A percentile compares a stretch with the other conserved stretches of the same genome.
These are phyloP conservation scores for Leishmania aethiopica DNA, from an alignment of 208 protist genomes.

Conservation along the genomic window DNA sequence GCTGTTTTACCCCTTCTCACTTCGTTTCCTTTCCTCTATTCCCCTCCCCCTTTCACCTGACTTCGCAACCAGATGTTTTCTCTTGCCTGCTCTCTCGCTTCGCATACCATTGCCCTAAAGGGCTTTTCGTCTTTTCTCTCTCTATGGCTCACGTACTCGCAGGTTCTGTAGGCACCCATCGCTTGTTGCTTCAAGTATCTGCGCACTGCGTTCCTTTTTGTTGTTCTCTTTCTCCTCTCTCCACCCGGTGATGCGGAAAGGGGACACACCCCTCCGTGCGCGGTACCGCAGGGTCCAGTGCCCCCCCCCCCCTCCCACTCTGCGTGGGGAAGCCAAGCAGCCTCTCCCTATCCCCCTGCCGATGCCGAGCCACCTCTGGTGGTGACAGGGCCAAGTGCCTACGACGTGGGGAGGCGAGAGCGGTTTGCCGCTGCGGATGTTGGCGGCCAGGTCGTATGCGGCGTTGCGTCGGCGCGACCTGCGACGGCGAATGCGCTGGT, in stretches of 20 bases:
- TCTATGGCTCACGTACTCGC: background rate
- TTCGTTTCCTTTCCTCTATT: background rate
- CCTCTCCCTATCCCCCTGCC: background rate
- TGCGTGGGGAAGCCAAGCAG: background rate
- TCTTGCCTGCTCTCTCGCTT: background rate
- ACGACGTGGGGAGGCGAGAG: background rate
- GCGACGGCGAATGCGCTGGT: too few species aligned
- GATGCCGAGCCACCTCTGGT: background rate
- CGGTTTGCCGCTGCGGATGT: background rate
- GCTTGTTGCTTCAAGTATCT: background rate
- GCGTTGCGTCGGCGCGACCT: too few species aligned
- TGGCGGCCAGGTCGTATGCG: background rate
- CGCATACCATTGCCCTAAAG: background rate
- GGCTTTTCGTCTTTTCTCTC: background rate
- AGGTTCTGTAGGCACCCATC: background rate
- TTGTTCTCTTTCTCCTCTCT: background rate
- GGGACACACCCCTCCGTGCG: background rate
- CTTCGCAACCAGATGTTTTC: background rate
- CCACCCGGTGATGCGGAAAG: background rate
- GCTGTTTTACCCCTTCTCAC: background rate
- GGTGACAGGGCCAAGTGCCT: background rate
- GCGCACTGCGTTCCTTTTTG: constrained; percentile 8
- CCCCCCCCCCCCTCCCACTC: background rate
- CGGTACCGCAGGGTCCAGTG: background rate
- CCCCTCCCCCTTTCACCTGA: background rate